Evolutionary conservation across 106 monocot species (phyloP), one percentile per base, ranked within the genome.

Genomic region (Apostasia ramifera): DNA sequence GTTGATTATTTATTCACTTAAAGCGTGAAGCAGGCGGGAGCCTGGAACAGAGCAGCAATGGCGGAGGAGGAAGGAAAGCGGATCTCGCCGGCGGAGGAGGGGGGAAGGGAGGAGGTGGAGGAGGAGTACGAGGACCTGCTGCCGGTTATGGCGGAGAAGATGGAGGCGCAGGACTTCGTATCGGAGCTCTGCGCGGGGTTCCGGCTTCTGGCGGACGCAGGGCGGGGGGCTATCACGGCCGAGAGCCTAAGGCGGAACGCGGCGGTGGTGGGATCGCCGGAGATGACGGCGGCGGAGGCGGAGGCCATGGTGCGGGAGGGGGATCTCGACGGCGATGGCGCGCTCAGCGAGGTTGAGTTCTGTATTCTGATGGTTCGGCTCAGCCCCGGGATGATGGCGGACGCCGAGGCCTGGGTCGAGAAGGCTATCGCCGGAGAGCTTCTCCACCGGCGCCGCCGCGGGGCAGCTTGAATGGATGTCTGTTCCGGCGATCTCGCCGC

Each of bases 311-410:
- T 91, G 41, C 26, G 78, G 71, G 85, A 95, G 13, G 91, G 91
- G n/a, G 95, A 91, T 62, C 46, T 79, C 6, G 88, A 95, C 59
- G 88, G 91, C 0, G 88, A 95, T 37, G 84, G 88, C 6, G 86
- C 71, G 7, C 86, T 95, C 39, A 79, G 70, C 67, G 76, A 88
- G 85, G 68, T 53, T 2, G 95, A 91, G 80, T 95, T 95, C 72
- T 95, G 91, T 50, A 76, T 91, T 8, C 74, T 91, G 14, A 95
- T 91, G 95, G 82, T 95, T 53, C 57, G 91, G 61, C 81, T 86
- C 10, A 91, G 86, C 72, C 88, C 91, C 8, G 84, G 74, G 62
- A 84, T 91, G 65, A 86, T 91, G 91, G 76, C 59, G 0, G 78
- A 91, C 41, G 88, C 95, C 2, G 81, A 77, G 59, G 74, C 44